Evolutionary conservation across 2,329 filamentous ascomycete species (phyloP).

Genomic region (Phialophora verrucosa): DNA sequence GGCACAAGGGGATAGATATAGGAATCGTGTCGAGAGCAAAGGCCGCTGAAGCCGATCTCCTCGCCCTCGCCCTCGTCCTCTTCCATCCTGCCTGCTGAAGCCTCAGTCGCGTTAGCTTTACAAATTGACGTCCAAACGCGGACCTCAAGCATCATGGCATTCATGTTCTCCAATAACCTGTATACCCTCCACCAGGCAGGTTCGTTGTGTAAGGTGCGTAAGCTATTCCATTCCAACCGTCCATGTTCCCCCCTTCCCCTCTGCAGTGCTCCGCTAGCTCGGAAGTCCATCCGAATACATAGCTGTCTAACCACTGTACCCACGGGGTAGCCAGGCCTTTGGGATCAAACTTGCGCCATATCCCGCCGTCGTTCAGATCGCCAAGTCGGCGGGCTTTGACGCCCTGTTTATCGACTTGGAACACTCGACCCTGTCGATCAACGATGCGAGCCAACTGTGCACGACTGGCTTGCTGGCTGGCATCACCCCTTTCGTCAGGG

Average conservation of each 20-base stretch:
- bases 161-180: slow-evolving; percentile 19
- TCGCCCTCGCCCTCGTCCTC: too few species aligned
- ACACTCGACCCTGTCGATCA: slow-evolving; percentile 45
- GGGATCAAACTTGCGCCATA: slow-evolving; percentile 43
- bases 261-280: not conserved
- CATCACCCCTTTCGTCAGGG: slow-evolving; percentile 32
- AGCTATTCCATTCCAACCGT: not conserved
- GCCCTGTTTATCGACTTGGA: slow-evolving; percentile 51
- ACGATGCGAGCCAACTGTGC: slow-evolving; percentile 43
- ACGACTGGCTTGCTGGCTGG: slow-evolving; percentile 41
- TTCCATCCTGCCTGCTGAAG: not conserved
- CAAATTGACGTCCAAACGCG: not conserved
- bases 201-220: slow-evolving; percentile 22
- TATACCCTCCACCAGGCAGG: slow-evolving; percentile 10
- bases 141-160: slow-evolving; percentile 9
- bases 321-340: slow-evolving; percentile 25
- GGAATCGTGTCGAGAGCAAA: not conserved
- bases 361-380: slow-evolving; percentile 44
- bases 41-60: not conserved
- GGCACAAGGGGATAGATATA: not conserved
- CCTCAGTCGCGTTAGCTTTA: not conserved
- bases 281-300: not conserved
- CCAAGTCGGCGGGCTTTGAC: slow-evolving; percentile 46
- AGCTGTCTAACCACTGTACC: not conserved
- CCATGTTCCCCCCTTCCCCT: not conserved